These are phyloP conservation scores for Coffea canephora DNA, from an alignment of 257 asterid species.

Conservation along the genomic window DNA sequence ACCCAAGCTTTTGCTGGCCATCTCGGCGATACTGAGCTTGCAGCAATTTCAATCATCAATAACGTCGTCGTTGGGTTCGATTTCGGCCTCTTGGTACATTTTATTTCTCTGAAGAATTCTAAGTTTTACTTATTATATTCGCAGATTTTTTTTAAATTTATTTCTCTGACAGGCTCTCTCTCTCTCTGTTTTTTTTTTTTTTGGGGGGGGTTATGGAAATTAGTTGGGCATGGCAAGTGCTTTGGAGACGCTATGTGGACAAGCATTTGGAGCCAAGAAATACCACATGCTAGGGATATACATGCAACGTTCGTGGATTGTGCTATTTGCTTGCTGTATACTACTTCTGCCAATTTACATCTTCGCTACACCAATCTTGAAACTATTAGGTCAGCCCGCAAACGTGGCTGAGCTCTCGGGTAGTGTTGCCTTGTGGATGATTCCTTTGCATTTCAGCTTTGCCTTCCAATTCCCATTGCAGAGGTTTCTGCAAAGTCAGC, in stretches of 20 bases:
- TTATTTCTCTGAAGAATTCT: not conserved
- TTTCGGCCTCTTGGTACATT: constrained; percentile 64
- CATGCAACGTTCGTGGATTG: constrained; percentile 80
- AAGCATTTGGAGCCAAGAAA: constrained; percentile 86
- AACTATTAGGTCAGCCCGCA: constrained; percentile 61
- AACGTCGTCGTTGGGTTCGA: constrained; percentile 72
- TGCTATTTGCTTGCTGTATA: constrained; percentile 44
- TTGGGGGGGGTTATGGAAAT: no score
- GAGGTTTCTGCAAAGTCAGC: constrained; percentile 84
- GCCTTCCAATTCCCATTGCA: constrained; percentile 70
- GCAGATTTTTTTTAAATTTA: not conserved
- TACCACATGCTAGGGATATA: constrained; percentile 76
- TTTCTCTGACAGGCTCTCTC: not conserved
- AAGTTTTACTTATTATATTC: not conserved
- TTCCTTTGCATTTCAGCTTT: constrained; percentile 79
- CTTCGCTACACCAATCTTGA: constrained; percentile 61
- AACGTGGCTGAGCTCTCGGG: constrained; percentile 86
- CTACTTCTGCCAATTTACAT: constrained; percentile 47
- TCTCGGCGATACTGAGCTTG: constrained; percentile 82
- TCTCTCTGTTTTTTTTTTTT: not conserved
- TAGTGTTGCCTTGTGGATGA: constrained; percentile 44
- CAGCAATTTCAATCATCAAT: constrained; percentile 69
- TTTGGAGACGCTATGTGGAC: constrained; percentile 85
- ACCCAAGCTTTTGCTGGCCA: constrained; percentile 90
- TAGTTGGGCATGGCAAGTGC: constrained; percentile 86